phyloP scores from a whole-genome alignment of 768 basidiomycete species.

The Suillus alpinus region DNA sequence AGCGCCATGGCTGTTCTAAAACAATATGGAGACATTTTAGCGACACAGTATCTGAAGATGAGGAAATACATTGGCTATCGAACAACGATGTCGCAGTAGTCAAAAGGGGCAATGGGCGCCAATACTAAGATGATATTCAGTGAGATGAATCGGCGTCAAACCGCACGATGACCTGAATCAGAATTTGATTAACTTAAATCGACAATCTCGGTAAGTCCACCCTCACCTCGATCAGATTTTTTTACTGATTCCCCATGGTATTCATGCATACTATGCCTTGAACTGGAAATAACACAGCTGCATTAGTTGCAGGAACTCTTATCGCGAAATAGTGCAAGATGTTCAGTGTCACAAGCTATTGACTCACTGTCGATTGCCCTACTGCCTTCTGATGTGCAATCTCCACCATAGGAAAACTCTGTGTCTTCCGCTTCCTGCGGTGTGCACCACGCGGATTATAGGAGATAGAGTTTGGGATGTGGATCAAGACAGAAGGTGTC shows the following conservation, averaged over 20 bases:
- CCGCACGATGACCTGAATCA: not conserved
- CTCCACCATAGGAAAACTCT: slow-evolving; percentile 4
- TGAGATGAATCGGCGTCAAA: not conserved
- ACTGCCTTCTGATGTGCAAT: not conserved
- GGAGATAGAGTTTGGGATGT: slow-evolving; percentile 1
- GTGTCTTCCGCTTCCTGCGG: not conserved
- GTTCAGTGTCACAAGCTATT: not conserved
- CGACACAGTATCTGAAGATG: not conserved
- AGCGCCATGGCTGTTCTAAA: not conserved
- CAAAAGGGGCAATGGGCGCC: not conserved
- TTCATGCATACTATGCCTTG: not conserved
- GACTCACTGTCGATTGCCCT: not conserved
- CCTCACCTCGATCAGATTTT: not conserved
- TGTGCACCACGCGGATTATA: not conserved
- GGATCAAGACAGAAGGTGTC: not conserved
- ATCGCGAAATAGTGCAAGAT: not conserved
- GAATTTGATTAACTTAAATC: no score
- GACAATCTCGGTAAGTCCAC: not conserved
- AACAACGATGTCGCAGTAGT: not conserved
- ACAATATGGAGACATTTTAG: not conserved
- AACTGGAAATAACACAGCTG: not conserved
- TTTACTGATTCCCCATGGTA: not conserved
- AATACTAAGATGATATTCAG: not conserved
- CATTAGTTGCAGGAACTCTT: not conserved
- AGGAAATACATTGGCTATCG: not conserved